A percentile compares a stretch with the other conserved stretches of the same genome.
Evolutionary conservation across 345 rosid species (phyloP).

Genomic region (Conringia planisiliqua): DNA sequence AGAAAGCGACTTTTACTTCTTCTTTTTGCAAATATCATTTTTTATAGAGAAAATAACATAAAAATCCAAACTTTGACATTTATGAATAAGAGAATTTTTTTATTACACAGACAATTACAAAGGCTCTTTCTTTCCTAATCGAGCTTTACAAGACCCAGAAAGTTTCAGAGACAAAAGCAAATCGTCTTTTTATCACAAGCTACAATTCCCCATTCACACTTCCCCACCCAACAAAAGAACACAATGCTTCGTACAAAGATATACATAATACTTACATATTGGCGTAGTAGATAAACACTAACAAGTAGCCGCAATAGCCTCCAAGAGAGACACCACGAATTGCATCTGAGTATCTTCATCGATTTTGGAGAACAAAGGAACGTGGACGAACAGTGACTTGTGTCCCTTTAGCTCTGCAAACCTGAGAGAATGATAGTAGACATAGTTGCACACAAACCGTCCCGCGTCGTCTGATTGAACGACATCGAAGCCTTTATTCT

Average conservation of each 20-base stretch:
- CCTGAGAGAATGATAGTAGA: constrained; percentile 69
- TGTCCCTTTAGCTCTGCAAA: constrained; percentile 66
- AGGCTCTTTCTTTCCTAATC: constrained; percentile 2
- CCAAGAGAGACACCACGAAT: constrained; percentile 55
- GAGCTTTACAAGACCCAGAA: neutral
- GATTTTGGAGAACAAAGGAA: constrained; percentile 63
- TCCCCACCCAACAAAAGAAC: constrained; percentile 6
- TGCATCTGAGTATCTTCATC: constrained; percentile 70
- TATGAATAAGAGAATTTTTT: constrained; percentile 1
- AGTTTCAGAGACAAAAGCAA: constrained; percentile 21
- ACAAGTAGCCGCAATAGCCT: constrained; percentile 65
- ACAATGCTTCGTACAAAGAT: constrained; percentile 19
- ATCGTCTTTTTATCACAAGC: neutral
- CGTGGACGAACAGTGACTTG: constrained; percentile 71
- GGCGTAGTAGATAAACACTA: constrained; percentile 15
- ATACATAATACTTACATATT: constrained; percentile 27
- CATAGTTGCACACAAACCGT: constrained; percentile 72
- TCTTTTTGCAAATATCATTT: neutral
- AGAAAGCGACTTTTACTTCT: neutral
- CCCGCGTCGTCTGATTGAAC: constrained; percentile 65
- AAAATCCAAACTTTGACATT: constrained; percentile 24
- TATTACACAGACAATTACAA: constrained; percentile 28
- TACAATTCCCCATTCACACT: neutral
- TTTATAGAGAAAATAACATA: neutral
- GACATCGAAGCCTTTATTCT: constrained; percentile 47